These are phyloP conservation scores for Halophytophthora batemanensis DNA, from an alignment of 352 stramenopile genomes.

Conservation along the genomic window DNA sequence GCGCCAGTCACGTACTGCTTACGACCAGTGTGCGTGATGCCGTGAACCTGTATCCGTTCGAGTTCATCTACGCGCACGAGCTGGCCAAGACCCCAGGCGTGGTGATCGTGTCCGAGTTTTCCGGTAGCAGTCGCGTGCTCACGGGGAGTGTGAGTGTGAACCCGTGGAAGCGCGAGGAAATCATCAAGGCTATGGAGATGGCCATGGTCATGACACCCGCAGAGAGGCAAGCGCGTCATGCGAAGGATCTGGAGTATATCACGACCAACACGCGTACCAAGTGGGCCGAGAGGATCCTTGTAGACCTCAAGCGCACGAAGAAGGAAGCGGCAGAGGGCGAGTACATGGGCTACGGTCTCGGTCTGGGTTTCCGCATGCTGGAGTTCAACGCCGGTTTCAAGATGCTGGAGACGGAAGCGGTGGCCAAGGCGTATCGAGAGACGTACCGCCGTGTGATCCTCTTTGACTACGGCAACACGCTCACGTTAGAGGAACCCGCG, in stretches of 20 bases:
- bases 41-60: constrained; percentile 96
- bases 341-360: constrained; percentile 87
- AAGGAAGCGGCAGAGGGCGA: no score
- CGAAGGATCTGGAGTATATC: constrained; percentile 96
- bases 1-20: constrained; percentile 95
- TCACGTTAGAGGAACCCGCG: no score
- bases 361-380: no score
- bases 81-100: constrained; percentile 83
- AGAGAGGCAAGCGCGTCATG: constrained; percentile 88
- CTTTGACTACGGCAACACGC: constrained; percentile 97
- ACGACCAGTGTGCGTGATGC: constrained; percentile 95
- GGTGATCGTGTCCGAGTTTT: constrained; percentile 97
- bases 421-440: constrained; percentile 85
- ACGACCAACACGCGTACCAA: constrained; percentile 88
- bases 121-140: constrained; percentile 93
- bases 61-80: constrained; percentile 91
- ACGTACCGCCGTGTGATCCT: constrained; percentile 93
- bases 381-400: no score
- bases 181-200: constrained; percentile 90
- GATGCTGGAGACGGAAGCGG: constrained; percentile 73
- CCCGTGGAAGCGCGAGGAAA: constrained; percentile 95
- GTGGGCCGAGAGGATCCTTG: constrained; percentile 96
- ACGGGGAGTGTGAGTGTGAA: constrained; percentile 97
- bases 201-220: constrained; percentile 91
- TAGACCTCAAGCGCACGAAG: constrained; percentile 78